phyloP scores from a whole-genome alignment of 2,329 filamentous ascomycete species.

The Talaromyces sp. region DNA sequence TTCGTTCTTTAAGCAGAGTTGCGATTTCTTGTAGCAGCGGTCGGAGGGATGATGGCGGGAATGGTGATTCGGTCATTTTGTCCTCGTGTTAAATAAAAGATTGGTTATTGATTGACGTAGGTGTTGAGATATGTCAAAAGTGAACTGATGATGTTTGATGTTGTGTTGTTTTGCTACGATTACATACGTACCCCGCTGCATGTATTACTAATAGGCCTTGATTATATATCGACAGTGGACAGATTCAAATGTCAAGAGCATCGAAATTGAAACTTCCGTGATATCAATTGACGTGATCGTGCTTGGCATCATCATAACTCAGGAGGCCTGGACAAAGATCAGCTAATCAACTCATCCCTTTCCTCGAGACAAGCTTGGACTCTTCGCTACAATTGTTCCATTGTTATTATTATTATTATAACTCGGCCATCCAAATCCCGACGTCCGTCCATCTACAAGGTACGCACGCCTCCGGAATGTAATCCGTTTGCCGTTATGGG shows the following conservation, averaged over 20 bases:
- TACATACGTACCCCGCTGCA: not conserved
- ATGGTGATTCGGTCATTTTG: slow-evolving; percentile 16
- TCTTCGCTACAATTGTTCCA: not conserved
- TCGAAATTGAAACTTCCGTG: not conserved
- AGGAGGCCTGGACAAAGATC: no score
- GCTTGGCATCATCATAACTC: no score
- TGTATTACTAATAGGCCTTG: not conserved
- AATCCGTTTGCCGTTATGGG: no score
- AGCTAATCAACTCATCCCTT: no score
- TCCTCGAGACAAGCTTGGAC: no score
- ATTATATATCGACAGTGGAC: not conserved
- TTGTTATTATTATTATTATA: no score
- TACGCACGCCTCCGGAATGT: no score
- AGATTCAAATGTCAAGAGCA: no score
- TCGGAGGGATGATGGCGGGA: slow-evolving; percentile 32
- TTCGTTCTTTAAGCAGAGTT: slow-evolving; percentile 47
- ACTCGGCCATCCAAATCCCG: not conserved
- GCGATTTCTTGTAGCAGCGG: slow-evolving; percentile 46
- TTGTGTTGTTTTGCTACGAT: not conserved
- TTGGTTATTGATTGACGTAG: not conserved
- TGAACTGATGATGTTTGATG: no score
- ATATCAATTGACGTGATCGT: not conserved
- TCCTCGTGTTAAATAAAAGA: not conserved
- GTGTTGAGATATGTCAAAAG: no score
- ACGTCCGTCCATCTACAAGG: not conserved